Evolutionary conservation across 495 filamentous ascomycete species (phyloP).

Genomic region (Pyronema omphalodes): DNA sequence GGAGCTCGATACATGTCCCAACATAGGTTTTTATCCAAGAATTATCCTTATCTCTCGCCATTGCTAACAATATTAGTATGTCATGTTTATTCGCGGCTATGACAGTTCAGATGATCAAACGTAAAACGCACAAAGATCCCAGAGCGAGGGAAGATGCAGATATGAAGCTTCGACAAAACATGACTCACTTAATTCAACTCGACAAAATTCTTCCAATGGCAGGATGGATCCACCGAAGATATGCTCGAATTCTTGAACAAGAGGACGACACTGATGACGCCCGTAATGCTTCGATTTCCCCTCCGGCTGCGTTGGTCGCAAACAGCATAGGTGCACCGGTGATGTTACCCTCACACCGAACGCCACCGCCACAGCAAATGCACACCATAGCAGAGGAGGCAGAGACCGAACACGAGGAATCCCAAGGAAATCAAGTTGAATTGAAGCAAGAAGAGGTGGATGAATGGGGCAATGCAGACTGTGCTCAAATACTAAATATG

Average conservation of each 20-base stretch:
- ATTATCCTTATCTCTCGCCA: not conserved
- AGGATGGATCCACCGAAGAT: conserved; percentile 25
- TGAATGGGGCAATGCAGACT: conserved; percentile 24
- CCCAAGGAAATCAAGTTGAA: conserved; percentile 24
- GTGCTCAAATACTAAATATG: not conserved
- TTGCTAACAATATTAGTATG: not conserved
- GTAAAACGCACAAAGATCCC: not conserved
- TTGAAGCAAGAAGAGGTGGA: conserved; percentile 28
- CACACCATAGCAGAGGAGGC: conserved; percentile 17
- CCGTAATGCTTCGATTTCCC: not conserved
- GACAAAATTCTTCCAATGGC: conserved; percentile 9
- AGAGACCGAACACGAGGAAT: conserved; percentile 30
- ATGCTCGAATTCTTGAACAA: conserved; percentile 24
- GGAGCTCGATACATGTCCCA: conserved; percentile 7
- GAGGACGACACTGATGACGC: conserved; percentile 9
- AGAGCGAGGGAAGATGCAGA: conserved; percentile 3
- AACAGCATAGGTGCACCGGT: not conserved
- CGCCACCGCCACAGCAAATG: conserved; percentile 16
- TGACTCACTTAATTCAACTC: conserved; percentile 2
- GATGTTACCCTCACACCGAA: conserved; percentile 19
- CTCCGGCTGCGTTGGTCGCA: not conserved
- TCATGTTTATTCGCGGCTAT: conserved; percentile 8
- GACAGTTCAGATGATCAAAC: conserved; percentile 8
- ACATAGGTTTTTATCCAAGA: not conserved
- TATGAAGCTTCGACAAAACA: conserved; percentile 4